These are phyloP conservation scores for Marvania coccoides DNA, from an alignment of 139 green algal genomes.

Conservation along the genomic window DNA sequence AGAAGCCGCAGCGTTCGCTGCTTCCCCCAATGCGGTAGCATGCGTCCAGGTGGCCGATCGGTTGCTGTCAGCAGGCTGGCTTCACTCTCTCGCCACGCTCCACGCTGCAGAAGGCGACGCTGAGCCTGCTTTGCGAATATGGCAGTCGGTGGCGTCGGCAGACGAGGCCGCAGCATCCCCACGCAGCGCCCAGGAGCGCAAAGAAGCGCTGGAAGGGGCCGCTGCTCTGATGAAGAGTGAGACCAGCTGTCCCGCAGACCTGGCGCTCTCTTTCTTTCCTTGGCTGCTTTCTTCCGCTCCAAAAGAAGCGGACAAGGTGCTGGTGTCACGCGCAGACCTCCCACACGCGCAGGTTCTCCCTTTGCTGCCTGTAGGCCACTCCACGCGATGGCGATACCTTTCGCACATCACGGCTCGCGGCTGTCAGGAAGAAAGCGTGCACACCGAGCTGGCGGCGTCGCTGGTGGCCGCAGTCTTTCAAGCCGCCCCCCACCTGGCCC, in stretches of 20 bases:
- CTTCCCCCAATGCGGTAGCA: constrained; percentile 10
- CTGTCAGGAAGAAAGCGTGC: constrained; percentile 4
- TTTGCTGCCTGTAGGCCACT: constrained; percentile 1
- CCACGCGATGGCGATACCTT: background rate
- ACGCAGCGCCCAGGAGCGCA: background rate
- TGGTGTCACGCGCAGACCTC: constrained; percentile 19
- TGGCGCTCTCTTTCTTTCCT: constrained; percentile 26
- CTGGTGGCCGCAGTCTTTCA: background rate
- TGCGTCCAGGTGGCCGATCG: background rate
- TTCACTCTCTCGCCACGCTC: constrained; percentile 32
- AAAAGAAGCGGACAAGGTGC: constrained; percentile 18
- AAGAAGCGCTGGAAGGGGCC: constrained; percentile 9
- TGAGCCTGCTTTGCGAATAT: constrained; percentile 22
- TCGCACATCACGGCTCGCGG: background rate
- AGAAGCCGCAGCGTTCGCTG: constrained; percentile 27
- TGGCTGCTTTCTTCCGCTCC: constrained; percentile 33
- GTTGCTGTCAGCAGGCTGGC: constrained; percentile 17
- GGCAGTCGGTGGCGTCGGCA: constrained; percentile 32
- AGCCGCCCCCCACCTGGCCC: background rate
- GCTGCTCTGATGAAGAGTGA: constrained; percentile 3
- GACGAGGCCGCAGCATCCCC: too few relatives aligned
- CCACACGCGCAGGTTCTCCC: background rate
- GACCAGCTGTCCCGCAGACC: background rate
- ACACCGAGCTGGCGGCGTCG: constrained; percentile 51
- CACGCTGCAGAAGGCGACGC: constrained; percentile 7